Percentiles rank a stretch among this genome's conserved stretches.
Conservation (phyloP, 805 yeast species). For the Wickerhamiella slavikovae region DNA sequence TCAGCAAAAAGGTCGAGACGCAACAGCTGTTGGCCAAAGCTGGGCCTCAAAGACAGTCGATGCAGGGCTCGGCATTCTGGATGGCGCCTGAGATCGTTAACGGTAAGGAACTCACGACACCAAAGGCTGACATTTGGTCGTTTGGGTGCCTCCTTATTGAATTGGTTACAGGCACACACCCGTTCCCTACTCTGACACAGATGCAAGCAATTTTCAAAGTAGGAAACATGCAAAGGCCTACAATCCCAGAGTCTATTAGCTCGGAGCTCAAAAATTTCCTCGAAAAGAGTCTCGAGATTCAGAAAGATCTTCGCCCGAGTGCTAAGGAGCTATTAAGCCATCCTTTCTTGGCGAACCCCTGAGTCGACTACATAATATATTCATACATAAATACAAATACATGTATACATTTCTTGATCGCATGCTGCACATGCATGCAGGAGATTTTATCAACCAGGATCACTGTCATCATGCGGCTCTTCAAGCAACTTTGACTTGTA, state of each 20-base stretch:
- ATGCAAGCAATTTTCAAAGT: conserved; percentile 94
- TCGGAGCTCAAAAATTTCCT: conserved; percentile 49
- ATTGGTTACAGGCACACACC: conserved; percentile 91
- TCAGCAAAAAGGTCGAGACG: conserved; percentile 48
- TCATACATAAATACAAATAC: too few species aligned
- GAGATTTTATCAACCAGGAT: too few species aligned
- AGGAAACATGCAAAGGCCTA: conserved; percentile 65
- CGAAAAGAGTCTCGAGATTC: conserved; percentile 46
- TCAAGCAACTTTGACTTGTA: too few species aligned
- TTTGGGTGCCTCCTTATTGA: conserved; percentile 87
- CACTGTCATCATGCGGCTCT: too few species aligned
- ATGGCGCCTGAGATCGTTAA: conserved; percentile 99
- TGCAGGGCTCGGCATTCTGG: conserved; percentile 94
- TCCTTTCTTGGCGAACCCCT: conserved; percentile 21
- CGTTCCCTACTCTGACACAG: conserved; percentile 84
- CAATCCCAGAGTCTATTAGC: conserved; percentile 46
- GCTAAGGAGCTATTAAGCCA: conserved; percentile 52
- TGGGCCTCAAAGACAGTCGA: conserved; percentile 63
- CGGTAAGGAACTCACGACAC: conserved; percentile 62
- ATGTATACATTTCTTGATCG: too few species aligned
- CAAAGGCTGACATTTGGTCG: conserved; percentile 93
- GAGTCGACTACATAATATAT: too few species aligned
- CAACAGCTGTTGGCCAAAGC: conserved; percentile 21
- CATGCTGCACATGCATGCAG: too few species aligned
- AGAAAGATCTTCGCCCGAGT: conserved; percentile 50